phyloP scores from a whole-genome alignment of 2,329 filamentous ascomycete species.

The Furcasterigmium furcatum region DNA sequence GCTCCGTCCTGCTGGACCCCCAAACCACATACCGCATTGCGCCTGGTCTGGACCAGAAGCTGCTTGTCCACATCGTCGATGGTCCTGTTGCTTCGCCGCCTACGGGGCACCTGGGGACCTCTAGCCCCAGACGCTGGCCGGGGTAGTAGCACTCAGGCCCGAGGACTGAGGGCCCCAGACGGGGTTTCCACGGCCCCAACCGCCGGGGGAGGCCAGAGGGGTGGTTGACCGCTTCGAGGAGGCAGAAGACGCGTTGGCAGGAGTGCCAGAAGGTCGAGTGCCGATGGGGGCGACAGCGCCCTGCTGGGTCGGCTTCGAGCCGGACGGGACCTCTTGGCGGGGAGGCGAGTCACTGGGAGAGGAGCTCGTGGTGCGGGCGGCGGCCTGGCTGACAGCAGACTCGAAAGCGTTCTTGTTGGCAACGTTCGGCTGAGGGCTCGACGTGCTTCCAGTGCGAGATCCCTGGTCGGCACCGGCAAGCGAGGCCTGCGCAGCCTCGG shows the following conservation, averaged over 20 bases:
- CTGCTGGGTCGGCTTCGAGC: slow-evolving; percentile 49
- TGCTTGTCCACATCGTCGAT: too few species aligned
- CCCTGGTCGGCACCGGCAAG: slow-evolving; percentile 51
- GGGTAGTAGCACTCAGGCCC: slow-evolving; percentile 65
- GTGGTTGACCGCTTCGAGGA: slow-evolving; percentile 78
- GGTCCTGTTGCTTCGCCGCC: background rate
- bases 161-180: slow-evolving; percentile 79
- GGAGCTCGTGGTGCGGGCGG: slow-evolving; percentile 77
- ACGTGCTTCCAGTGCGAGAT: slow-evolving; percentile 77
- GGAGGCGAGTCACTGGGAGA: slow-evolving; percentile 80
- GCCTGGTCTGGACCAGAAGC: too few species aligned
- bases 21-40: background rate
- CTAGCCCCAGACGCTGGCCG: slow-evolving; percentile 93
- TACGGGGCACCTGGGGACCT: background rate
- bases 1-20: background rate
- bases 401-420: slow-evolving; percentile 61
- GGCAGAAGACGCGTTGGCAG: slow-evolving; percentile 41
- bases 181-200: slow-evolving; percentile 77
- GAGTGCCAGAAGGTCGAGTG: slow-evolving; percentile 70
- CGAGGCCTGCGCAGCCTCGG: slow-evolving; percentile 30
- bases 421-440: slow-evolving; percentile 73
- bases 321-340: slow-evolving; percentile 56
- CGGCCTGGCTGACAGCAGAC: slow-evolving; percentile 64
- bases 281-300: slow-evolving; percentile 86
- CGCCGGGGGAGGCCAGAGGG: slow-evolving; percentile 81